These are phyloP conservation scores for Aureobasidium sp. DNA, from an alignment of 2,329 filamentous ascomycete genomes.

Conservation along the genomic window DNA sequence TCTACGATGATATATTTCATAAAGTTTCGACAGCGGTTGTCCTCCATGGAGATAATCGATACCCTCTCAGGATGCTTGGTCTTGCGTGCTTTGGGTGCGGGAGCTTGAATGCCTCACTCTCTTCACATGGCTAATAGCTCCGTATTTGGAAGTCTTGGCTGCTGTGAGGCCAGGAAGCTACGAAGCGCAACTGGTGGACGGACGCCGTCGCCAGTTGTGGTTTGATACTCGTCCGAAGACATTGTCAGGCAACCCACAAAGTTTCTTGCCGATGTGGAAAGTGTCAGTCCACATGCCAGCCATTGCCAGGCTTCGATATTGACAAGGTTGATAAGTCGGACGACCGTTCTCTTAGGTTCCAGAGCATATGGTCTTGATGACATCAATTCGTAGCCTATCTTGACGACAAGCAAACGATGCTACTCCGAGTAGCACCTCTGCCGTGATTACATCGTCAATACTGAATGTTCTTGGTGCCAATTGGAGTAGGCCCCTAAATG, in stretches of 20 bases:
- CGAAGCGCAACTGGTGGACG: no score
- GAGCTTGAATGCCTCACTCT: background rate
- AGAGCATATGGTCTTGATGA: background rate
- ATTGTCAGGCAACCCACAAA: conserved; percentile 59
- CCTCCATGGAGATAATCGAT: background rate
- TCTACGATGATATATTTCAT: background rate
- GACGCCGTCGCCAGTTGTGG: conserved; percentile 22
- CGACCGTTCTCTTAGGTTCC: background rate
- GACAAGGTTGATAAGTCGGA: conserved; percentile 32
- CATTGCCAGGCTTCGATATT: conserved; percentile 54
- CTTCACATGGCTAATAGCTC: no score
- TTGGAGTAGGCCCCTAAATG: no score
- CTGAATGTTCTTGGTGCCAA: no score
- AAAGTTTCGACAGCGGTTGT: background rate
- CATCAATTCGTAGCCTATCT: background rate
- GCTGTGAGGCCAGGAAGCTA: no score
- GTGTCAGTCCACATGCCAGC: conserved; percentile 64
- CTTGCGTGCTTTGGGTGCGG: background rate
- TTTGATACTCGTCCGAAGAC: conserved; percentile 39
- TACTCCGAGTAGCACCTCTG: background rate
- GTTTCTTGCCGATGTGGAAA: conserved; percentile 64
- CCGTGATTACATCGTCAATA: no score
- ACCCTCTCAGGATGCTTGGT: background rate
- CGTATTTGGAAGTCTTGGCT: no score
- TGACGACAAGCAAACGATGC: background rate